Evolutionary conservation across 2,329 filamentous ascomycete genomes (phyloP), one percentile per base, ranked within the genome.

Genomic region (Podosphaera fusca): DNA sequence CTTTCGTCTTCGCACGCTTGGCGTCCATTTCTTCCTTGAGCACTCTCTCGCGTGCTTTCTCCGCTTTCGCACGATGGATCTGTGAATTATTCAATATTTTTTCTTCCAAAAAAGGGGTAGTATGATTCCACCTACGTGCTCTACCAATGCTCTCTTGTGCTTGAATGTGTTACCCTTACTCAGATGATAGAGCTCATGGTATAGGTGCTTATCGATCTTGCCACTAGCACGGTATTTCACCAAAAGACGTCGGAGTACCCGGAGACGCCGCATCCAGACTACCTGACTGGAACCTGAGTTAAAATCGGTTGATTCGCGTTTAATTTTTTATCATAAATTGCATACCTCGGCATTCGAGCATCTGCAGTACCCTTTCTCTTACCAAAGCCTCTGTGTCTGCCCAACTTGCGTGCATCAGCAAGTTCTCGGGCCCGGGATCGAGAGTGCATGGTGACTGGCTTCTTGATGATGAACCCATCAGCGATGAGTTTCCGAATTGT

Each of bases 131-230:
- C 92, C 72, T 94, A 98, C 92, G 80, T 98, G 92, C 83, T 98
- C 92, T 73, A 98, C 88, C 70, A 98, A 84, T 71, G 89, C 92
- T 77, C 92, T 85, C 89, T 96, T 98, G 87, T 98, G 92, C 89
- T 98, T 98, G 86, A 98, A 98, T 74, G 92, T 90, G 85, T 98
- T 98, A 94, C 92, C 94, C 89, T 98, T 98, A 84, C 86, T 92
- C 73, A 94, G 80, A 77, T 95, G 92, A 83, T 98, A 98, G 67
- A 98, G 87, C 80, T 96, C 89, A 83, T 98, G 92, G 84, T 98
- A 98, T 63, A 98, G 88, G 82, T 98, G 92, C 85, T 98, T 98
- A 80, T 98, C 92, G 74, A 98, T 98, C 86, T 98, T 98, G 76
- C 94, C 94, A 71, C 85, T 86, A 75, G 90, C 90, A 76, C 92